phyloP scores from a whole-genome alignment of 2,329 filamentous ascomycete genomes.

The Daldinia eschscholtzii region DNA sequence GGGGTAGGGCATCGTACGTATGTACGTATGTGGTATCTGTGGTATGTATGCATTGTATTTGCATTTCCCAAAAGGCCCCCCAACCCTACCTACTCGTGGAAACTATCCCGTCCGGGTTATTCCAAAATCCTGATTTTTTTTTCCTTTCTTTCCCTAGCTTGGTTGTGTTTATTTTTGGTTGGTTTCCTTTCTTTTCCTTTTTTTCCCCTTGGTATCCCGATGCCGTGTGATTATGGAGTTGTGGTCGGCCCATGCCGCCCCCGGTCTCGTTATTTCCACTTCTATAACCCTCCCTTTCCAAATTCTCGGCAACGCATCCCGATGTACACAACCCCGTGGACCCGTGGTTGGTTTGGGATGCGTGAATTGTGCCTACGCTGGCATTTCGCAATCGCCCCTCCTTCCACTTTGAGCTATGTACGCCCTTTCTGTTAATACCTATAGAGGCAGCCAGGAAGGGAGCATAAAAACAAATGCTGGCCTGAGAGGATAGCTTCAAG shows the following conservation, averaged over 20 bases:
- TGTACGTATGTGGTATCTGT: constrained; percentile 1
- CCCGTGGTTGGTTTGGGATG: constrained; percentile 26
- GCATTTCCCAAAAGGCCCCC: constrained; percentile 1
- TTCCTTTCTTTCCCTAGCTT: background rate
- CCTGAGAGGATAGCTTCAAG: constrained; percentile 25
- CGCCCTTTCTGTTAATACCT: constrained; percentile 22
- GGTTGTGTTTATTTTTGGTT: constrained; percentile 5
- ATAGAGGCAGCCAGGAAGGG: constrained; percentile 34
- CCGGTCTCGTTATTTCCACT: constrained; percentile 12
- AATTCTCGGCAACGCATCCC: constrained; percentile 26
- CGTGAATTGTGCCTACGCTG: background rate
- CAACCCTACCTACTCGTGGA: background rate
- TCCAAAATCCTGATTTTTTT: constrained; percentile 10
- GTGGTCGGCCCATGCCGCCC: constrained; percentile 39
- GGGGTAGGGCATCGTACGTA: background rate
- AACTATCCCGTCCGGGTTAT: background rate
- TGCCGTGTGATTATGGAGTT: constrained; percentile 32
- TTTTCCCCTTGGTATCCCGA: background rate
- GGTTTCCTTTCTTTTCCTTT: constrained; percentile 4
- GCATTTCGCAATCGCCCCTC: constrained; percentile 25
- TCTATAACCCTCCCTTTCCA: constrained; percentile 10
- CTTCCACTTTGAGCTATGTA: constrained; percentile 36
- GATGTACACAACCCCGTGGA: constrained; percentile 36
- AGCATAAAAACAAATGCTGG: constrained; percentile 31
- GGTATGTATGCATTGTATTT: constrained; percentile 8